Base-by-base conservation (phyloP, 2,329 filamentous ascomycete species). In the Parasarocladium wereldwijsianum region DNA sequence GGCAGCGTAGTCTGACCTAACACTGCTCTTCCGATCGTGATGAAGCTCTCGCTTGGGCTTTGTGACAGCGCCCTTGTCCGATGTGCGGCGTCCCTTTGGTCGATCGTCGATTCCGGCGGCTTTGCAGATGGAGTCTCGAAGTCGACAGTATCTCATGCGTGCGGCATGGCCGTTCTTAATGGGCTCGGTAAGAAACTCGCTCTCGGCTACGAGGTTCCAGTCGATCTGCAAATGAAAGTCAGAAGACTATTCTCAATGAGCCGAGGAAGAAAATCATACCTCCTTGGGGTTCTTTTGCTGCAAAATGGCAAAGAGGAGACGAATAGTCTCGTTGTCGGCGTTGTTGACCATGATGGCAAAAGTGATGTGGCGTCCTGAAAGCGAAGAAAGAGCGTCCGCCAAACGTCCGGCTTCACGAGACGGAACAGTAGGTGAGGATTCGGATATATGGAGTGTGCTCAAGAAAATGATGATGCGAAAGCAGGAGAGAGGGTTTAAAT, bases 111-210 rank as follows among this genome's bases (percentile, higher is more conserved):
- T 32, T 20, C 20, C 22, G n/a, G 20, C 24, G 6, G 24, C 23
- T 18, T 26, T 32, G 17, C 21, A 23, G 31, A 26, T 32, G 17
- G 23, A 11, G 8, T 53, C 43, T 17, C 54, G 51, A 43, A 70
- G 70, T 20, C 68, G 59, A 10, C 65, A 63, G 45, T 62, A 73
- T 32, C 68, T 57, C 68, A 73, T 73, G 27, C 68, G 62, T 18
- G 68, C 68, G 17, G 68, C 68, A 45, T 73, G 68, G 25, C 68
- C 68, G 41, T 72, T 73, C 37, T 64, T 60, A 35, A 72, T 71
- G 39, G 60, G 54, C 29, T 69, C 57, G 15, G 59, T 38, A 8
- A 73, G 55, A 27, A 67, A 56, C 13, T 66, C 64, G 35, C 70
- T 63, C 20, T 55, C 46, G 31, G 68, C 68, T 25, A 73, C 68